Base-by-base conservation (phyloP, 2,329 filamentous ascomycete species). In the Aspergillus fumigatiaffinis region DNA sequence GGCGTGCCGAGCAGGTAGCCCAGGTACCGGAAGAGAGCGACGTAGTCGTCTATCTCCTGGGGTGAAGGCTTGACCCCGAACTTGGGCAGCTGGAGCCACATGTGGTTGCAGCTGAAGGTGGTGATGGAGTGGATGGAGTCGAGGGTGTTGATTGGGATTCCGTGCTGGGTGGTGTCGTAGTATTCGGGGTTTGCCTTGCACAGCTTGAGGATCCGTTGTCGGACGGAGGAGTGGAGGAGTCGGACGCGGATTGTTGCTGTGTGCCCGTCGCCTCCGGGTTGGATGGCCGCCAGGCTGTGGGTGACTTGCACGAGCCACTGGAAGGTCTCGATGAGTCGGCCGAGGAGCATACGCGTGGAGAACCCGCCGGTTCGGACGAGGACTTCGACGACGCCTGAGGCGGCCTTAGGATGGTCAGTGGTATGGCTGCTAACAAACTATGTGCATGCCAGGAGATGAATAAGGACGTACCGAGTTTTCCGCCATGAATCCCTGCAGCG, bases 301-400 rank as follows among this genome's bases (percentile, higher is more conserved):
- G 88, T 88, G 54, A 88, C 85, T 69, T 90, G 85, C 12, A 91
- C 79, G 14, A 90, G 84, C 71, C 90, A 87, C 70, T 91, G 88
- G 6, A 87, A 87, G 1, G 89, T 91, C 71, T 91, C 87, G 32
- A 86, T 82, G 3, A 88, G 71, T 47, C 89, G 79, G 10, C 84
- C 81, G 59, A 83, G 80, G 8, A 87, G 86, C 4, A 88, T 83
- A 59, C 83, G 83, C 1, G 83, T 82, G 9, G 83, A 83, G 70
- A 92, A 92, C 0, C 88, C 89, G 4, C 88, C 88, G 0, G 89
- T 92, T 20, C 88, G 79, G 4, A 86, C 82, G 14, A 92, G 79
- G 0, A 87, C 89, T 70, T 92, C 88, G 8, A 89, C 87, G 0
- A 91, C 85, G 28, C 88, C 78, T 14, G 82, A 82, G 20, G 86